phyloP scores from a whole-genome alignment of 2,329 filamentous ascomycete genomes.

The Huntiella savannae region DNA sequence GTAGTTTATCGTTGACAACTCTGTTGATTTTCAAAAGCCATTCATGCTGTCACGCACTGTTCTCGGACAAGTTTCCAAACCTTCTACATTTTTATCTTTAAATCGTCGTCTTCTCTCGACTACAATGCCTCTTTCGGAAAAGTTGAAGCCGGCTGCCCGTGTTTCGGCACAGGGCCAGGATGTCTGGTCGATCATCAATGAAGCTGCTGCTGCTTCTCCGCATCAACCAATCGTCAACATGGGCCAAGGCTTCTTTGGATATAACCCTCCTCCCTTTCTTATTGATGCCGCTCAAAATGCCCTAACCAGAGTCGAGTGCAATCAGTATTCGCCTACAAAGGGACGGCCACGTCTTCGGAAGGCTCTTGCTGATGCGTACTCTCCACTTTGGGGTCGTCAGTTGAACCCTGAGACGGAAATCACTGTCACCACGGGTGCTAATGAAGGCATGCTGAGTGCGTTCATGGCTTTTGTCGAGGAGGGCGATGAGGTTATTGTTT shows the following conservation, averaged over 20 bases:
- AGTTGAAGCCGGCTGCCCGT: constrained; percentile 30
- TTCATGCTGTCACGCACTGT: too few species aligned
- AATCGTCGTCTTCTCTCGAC: not conserved
- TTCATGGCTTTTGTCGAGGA: constrained; percentile 96
- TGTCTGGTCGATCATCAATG: constrained; percentile 46
- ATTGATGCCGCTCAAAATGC: constrained; percentile 80
- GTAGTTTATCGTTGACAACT: too few species aligned
- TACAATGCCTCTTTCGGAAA: constrained; percentile 20
- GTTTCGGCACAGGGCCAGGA: constrained; percentile 31
- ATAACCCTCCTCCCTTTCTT: constrained; percentile 84
- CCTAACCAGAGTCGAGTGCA: constrained; percentile 82
- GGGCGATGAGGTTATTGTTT: constrained; percentile 91
- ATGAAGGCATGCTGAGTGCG: constrained; percentile 82
- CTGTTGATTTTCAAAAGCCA: too few species aligned
- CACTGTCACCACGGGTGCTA: constrained; percentile 81
- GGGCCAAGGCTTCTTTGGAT: constrained; percentile 63
- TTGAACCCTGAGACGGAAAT: constrained; percentile 84
- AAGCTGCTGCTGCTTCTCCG: constrained; percentile 42
- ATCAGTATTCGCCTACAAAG: constrained; percentile 94
- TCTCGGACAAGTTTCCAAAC: too few species aligned
- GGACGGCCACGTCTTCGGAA: constrained; percentile 81
- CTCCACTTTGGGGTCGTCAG: constrained; percentile 64
- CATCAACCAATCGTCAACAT: constrained; percentile 46
- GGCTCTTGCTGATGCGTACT: constrained; percentile 83
- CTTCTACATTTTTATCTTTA: too few species aligned